Conservation (phyloP, 768 basidiomycete species). For the Hericium coralloides region DNA sequence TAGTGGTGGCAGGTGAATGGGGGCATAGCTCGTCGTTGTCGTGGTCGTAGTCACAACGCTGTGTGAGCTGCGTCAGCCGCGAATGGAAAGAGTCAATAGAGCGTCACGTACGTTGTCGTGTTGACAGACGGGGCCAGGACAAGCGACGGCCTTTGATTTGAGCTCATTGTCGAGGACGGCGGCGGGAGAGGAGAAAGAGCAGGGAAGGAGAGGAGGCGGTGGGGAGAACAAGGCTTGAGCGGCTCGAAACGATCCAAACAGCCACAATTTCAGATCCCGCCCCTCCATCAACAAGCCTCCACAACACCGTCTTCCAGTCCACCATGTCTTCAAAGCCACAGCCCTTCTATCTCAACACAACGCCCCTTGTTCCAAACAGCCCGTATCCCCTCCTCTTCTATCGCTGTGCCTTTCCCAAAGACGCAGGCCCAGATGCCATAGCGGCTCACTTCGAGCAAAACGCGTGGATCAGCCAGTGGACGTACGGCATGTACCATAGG, state of each 20-base stretch:
- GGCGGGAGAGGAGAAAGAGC: constrained; percentile 17
- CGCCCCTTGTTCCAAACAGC: background rate
- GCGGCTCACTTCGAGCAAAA: background rate
- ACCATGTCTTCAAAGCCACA: background rate
- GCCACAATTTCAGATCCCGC: constrained; percentile 6
- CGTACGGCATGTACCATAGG: background rate
- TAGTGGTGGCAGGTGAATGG: constrained; percentile 71
- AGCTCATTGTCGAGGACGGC: constrained; percentile 41
- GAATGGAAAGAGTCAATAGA: background rate
- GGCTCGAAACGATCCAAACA: background rate
- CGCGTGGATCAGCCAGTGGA: background rate
- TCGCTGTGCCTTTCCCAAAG: background rate
- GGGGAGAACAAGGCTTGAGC: background rate
- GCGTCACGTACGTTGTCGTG: constrained; percentile 63
- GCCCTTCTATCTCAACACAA: background rate
- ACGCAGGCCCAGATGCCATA: background rate
- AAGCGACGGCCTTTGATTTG: constrained; percentile 55
- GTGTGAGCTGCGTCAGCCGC: constrained; percentile 1
- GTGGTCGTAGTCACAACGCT: constrained; percentile 90
- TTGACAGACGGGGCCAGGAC: constrained; percentile 75
- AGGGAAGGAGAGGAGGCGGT: constrained; percentile 7
- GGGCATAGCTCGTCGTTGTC: constrained; percentile 83
- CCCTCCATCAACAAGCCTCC: background rate
- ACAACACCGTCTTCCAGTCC: background rate
- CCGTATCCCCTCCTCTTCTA: background rate